A percentile compares a stretch with the other conserved stretches of the same genome.
Evolutionary conservation across 2,329 filamentous ascomycete species (phyloP).

Genomic region (Penicillium sp.): DNA sequence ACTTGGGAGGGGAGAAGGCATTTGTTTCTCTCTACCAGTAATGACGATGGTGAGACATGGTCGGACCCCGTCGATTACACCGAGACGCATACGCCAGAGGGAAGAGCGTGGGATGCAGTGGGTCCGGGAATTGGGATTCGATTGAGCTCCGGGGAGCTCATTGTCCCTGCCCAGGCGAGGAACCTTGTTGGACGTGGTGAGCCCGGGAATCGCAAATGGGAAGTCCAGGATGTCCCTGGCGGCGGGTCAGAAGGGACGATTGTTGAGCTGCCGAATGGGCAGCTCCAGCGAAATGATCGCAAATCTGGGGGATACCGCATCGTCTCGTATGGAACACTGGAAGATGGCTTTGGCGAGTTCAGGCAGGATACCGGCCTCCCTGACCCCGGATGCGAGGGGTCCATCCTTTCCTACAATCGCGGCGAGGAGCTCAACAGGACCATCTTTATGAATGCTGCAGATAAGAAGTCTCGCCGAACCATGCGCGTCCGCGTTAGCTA

Average conservation of each 20-base stretch:
- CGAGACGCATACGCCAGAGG: constrained; percentile 2
- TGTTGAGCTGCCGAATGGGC: constrained; percentile 10
- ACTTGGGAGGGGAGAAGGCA: constrained; percentile 16
- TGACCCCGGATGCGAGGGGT: constrained; percentile 16
- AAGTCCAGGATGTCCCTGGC: constrained; percentile 3
- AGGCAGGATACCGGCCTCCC: constrained; percentile 7
- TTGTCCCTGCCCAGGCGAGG: constrained; percentile 11
- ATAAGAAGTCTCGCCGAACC: neutral
- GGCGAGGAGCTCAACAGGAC: constrained; percentile 8
- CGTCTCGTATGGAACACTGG: neutral
- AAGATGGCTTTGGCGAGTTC: constrained; percentile 7
- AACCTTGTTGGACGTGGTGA: constrained; percentile 14
- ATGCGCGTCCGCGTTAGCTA: constrained; percentile 17
- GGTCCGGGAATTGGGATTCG: constrained; percentile 13
- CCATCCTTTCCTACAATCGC: constrained; percentile 11
- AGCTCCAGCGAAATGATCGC: constrained; percentile 9
- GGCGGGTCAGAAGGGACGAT: constrained; percentile 14
- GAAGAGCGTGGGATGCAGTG: constrained; percentile 11
- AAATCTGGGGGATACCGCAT: neutral
- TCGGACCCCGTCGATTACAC: constrained; percentile 10
- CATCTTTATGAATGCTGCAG: constrained; percentile 17
- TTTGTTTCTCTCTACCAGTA: constrained; percentile 9
- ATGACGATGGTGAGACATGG: constrained; percentile 15
- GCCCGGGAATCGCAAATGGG: constrained; percentile 15
- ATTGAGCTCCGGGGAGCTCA: constrained; percentile 12